phyloP scores from a whole-genome alignment of 805 yeast species.

The Suhomyces emberorum region DNA sequence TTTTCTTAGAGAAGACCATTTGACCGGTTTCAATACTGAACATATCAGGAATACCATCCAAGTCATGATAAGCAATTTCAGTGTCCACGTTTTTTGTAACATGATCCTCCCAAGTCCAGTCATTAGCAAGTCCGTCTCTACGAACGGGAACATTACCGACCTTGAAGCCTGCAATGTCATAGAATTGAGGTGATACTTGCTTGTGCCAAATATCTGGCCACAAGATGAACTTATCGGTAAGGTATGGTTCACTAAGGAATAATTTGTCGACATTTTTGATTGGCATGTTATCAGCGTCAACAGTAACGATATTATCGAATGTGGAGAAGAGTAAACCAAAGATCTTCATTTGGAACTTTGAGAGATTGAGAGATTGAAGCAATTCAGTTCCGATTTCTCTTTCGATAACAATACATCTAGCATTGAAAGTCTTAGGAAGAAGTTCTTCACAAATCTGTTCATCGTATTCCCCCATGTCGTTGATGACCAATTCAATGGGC shows the following conservation, averaged over 20 bases:
- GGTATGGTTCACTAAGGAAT: constrained; percentile 21
- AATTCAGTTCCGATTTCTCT: constrained; percentile 21
- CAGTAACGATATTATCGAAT: constrained; percentile 29
- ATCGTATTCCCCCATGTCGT: constrained; percentile 21
- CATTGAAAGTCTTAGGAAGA: constrained; percentile 20
- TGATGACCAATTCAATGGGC: constrained; percentile 34
- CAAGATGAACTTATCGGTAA: constrained; percentile 24
- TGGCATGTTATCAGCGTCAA: constrained; percentile 36
- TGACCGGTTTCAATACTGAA: constrained; percentile 35
- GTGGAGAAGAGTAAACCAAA: constrained; percentile 32
- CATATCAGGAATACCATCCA: constrained; percentile 28
- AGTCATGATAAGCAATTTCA: constrained; percentile 29
- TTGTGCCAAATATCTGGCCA: constrained; percentile 40
- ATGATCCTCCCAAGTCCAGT: constrained; percentile 20
- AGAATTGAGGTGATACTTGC: constrained; percentile 29
- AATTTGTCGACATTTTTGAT: constrained; percentile 28
- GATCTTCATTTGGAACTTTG: constrained; percentile 28
- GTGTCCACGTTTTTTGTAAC: constrained; percentile 13
- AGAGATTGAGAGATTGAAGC: constrained; percentile 13
- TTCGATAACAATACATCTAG: constrained; percentile 26
- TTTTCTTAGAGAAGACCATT: constrained; percentile 31
- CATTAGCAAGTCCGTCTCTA: constrained; percentile 29
- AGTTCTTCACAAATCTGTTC: constrained; percentile 25
- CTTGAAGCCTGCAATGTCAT: constrained; percentile 29
- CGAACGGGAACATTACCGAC: constrained; percentile 26